Base-by-base conservation (phyloP, 768 basidiomycete genomes). In the Tulasnella sp. region DNA sequence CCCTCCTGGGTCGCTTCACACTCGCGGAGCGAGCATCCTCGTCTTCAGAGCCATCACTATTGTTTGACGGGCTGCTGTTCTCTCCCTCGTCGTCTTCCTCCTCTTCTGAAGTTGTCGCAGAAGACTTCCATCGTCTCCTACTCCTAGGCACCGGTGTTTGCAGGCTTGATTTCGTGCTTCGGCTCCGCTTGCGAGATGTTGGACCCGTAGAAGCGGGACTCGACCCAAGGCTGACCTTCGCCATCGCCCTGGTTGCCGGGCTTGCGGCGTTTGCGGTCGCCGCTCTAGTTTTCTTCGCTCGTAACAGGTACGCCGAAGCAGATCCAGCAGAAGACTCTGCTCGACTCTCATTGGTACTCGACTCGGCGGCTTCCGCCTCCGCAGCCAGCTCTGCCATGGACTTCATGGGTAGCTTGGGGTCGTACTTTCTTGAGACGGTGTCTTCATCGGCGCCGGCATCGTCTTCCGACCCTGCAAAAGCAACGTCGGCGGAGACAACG, bases 61-160 rank as follows among this genome's bases (percentile, higher is more conserved):
- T 69, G 22, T 76, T 74, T 59, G 74, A 76, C 37, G 72, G 74
- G 29, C 71, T 74, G 67, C 73, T 73, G 62, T 76, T 72, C 26
- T 71, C 74, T 14, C 67, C 71, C 32, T 68, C 75, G 26, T 67
- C 72, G 39, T 52, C 65, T 65, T 36, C 44, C 9, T 73, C 67
- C 17, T 59, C 32, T 16, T 64, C 62, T 6, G 59, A 41, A 12
- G 2, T 67, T 34, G 19, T 62, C 5, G 29, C 42, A 44, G 26
- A 29, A 7, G 37, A 47, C 19, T 22, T 42, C 16, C n/a, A 44
- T 67, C 41, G 22, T 63, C 36, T 5, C 52, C 36, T 14, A 14
- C 69, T 59, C 16, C 52, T 22, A 29, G 26, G 42, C 29, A 59
- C 66, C 6, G 67, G 42, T 17, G 65, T 22, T 26, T 42, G 22